A percentile compares a stretch with the other conserved stretches of the same genome.
phyloP scores from a whole-genome alignment of 306 rosid species.

The Neltuma alba region DNA sequence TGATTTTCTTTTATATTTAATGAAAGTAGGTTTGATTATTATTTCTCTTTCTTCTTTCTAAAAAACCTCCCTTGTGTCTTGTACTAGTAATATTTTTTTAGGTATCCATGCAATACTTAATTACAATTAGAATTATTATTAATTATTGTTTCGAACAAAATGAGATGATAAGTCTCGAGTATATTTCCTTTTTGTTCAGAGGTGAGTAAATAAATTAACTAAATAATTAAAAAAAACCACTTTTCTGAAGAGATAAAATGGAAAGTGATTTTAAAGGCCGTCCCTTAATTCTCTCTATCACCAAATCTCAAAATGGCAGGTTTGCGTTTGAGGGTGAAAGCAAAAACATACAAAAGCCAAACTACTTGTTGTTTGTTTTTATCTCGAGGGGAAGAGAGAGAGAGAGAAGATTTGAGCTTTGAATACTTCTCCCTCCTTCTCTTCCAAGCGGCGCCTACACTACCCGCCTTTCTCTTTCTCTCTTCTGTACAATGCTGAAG shows the following conservation, averaged over 20 bases:
- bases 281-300: slow-evolving; percentile 21
- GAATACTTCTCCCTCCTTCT: slow-evolving; percentile 54
- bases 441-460: slow-evolving; percentile 28
- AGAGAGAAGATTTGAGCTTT: slow-evolving; percentile 35
- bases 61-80: too few relatives aligned
- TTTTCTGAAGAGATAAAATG: not conserved
- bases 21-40: too few relatives aligned
- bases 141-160: not conserved
- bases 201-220: not conserved
- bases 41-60: too few relatives aligned
- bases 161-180: not conserved
- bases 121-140: too few relatives aligned
- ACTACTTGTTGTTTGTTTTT: not conserved
- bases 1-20: too few relatives aligned
- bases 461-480: slow-evolving; percentile 19
- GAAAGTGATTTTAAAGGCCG: not conserved
- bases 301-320: not conserved
- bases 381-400: not conserved
- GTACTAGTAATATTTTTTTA: too few relatives aligned
- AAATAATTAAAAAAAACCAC: not conserved
- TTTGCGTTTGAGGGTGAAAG: slow-evolving; percentile 10
- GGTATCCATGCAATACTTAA: too few relatives aligned
- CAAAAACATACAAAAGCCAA: slow-evolving; percentile 18
- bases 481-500: slow-evolving; percentile 36
- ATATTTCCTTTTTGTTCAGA: not conserved